Conservation (phyloP, 2,329 filamentous ascomycete genomes). For the Septoria linicola region DNA sequence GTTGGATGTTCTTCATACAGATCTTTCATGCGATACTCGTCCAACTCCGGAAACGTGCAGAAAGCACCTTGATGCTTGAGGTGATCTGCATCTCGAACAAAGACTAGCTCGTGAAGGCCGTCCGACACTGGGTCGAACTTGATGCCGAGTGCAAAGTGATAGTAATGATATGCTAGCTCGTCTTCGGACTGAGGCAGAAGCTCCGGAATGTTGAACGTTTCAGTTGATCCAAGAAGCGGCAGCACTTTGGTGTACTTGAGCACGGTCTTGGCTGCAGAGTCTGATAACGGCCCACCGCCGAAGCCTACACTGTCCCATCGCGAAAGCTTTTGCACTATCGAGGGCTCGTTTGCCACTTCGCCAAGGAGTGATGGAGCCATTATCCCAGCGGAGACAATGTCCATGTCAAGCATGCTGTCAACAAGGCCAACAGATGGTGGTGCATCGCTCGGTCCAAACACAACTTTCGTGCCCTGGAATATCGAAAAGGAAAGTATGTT, state of each 20-base stretch:
- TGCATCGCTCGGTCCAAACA: constrained; percentile 16
- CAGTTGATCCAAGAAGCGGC: constrained; percentile 17
- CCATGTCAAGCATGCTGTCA: constrained; percentile 6
- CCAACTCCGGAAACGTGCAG: constrained; percentile 5
- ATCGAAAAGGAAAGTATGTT: constrained; percentile 21
- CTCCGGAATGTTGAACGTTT: constrained; percentile 19
- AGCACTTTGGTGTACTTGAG: constrained; percentile 10
- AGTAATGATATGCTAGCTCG: constrained; percentile 15
- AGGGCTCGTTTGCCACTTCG: constrained; percentile 10
- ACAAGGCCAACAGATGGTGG: background rate
- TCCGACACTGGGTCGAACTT: constrained; percentile 5
- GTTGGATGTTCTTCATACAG: constrained; percentile 6
- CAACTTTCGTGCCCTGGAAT: constrained; percentile 16
- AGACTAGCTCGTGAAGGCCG: background rate
- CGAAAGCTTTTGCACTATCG: constrained; percentile 1
- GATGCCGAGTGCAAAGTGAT: constrained; percentile 10
- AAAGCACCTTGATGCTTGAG: constrained; percentile 5
- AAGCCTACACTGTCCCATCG: constrained; percentile 16
- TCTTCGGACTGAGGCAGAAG: constrained; percentile 14
- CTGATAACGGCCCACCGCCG: constrained; percentile 19
- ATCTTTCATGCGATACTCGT: constrained; percentile 10
- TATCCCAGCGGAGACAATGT: constrained; percentile 13
- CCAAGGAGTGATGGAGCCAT: constrained; percentile 18
- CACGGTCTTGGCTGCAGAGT: constrained; percentile 10
- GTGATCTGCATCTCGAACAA: background rate